These are phyloP conservation scores for Phialophora tarda DNA, from an alignment of 2,329 filamentous ascomycete genomes.

Conservation along the genomic window DNA sequence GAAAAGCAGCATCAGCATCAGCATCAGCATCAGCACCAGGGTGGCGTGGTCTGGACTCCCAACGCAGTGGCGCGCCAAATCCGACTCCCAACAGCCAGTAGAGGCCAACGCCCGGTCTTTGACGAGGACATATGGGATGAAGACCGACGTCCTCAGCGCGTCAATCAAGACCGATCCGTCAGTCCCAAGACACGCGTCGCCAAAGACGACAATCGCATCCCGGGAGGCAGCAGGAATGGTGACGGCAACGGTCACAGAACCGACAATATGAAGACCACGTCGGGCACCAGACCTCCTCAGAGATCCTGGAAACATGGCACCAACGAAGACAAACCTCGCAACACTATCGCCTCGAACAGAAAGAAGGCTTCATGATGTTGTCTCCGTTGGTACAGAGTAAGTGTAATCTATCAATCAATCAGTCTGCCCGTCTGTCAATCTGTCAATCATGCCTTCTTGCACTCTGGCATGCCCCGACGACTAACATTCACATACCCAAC, in stretches of 20 bases:
- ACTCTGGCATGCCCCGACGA: neutral
- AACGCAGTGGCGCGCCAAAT: neutral
- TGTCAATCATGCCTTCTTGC: neutral
- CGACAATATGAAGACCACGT: neutral
- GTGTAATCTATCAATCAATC: neutral
- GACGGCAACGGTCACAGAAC: neutral
- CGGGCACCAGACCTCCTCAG: neutral
- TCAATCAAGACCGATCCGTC: neutral
- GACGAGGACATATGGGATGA: slow-evolving; percentile 14
- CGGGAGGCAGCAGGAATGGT: neutral
- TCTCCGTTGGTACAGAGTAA: neutral
- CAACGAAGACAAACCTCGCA: neutral
- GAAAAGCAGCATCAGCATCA: neutral
- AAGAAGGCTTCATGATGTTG: neutral
- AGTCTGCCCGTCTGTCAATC: neutral
- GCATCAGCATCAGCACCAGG: neutral
- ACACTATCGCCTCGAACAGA: neutral
- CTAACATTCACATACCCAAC: neutral
- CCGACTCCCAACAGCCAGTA: slow-evolving; percentile 2
- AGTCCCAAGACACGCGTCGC: slow-evolving; percentile 3
- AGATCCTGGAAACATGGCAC: neutral
- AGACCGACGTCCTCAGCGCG: neutral
- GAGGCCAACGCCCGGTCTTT: slow-evolving; percentile 6
- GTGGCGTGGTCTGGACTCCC: neutral
- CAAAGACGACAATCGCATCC: neutral